Evolutionary conservation across 2,329 filamentous ascomycete genomes (phyloP).

Genomic region (Fusarium floridanum): DNA sequence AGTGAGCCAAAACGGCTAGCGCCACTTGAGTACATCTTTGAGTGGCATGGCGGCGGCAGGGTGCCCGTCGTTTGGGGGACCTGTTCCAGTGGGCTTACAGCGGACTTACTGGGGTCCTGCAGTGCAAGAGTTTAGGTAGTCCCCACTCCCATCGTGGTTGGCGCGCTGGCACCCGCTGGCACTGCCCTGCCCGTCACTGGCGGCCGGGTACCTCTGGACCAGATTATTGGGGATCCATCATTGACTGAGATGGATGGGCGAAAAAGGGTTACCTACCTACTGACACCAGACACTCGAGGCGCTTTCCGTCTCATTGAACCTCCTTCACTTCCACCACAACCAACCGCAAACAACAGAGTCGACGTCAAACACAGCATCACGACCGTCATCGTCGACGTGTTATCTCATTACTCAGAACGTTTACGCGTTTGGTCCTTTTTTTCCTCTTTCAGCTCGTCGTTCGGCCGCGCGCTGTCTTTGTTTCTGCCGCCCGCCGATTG

Average conservation of each 20-base stretch:
- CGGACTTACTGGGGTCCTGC: slow-evolving; percentile 22
- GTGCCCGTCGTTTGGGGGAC: slow-evolving; percentile 3
- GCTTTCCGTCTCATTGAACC: slow-evolving; percentile 46
- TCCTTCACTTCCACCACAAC: slow-evolving; percentile 35
- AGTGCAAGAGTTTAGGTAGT: slow-evolving; percentile 3
- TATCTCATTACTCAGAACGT: not conserved
- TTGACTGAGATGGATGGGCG: slow-evolving; percentile 10
- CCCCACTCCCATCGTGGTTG: slow-evolving; percentile 20
- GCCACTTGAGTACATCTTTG: slow-evolving; percentile 19
- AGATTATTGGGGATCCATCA: slow-evolving; percentile 25
- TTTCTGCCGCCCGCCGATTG: slow-evolving; percentile 39
- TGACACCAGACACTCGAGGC: slow-evolving; percentile 33
- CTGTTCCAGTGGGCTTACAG: slow-evolving; percentile 7
- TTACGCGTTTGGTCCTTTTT: slow-evolving; percentile 16
- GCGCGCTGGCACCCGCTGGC: slow-evolving; percentile 27
- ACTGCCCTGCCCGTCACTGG: slow-evolving; percentile 8
- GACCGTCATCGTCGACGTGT: slow-evolving; percentile 21
- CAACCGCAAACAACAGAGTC: slow-evolving; percentile 22
- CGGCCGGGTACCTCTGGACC: not conserved
- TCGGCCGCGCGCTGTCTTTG: slow-evolving; percentile 35
- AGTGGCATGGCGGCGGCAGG: slow-evolving; percentile 32
- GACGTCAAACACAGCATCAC: slow-evolving; percentile 30
- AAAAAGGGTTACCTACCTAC: slow-evolving; percentile 42
- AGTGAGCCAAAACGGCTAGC: slow-evolving; percentile 42
- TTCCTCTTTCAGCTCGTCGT: slow-evolving; percentile 29